Percentiles rank a stretch among this genome's conserved stretches.
phyloP scores from a whole-genome alignment of 129 eudicot species.

The Calendula officinalis region DNA sequence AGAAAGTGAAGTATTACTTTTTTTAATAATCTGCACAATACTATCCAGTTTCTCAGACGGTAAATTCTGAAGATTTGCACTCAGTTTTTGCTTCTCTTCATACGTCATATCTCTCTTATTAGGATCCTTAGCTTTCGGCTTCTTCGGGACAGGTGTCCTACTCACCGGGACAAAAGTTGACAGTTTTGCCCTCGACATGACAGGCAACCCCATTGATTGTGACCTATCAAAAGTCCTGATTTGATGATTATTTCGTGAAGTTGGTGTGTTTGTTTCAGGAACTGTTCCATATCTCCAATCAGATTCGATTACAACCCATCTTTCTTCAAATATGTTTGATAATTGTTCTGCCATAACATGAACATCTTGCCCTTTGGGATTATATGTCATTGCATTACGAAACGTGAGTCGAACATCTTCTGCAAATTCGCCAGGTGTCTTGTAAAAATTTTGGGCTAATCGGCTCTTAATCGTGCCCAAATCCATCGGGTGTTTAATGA shows the following conservation, averaged over 20 bases:
- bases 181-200: constrained; percentile 39
- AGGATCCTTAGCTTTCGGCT: constrained; percentile 91
- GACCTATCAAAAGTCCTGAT: constrained; percentile 48
- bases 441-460: constrained; percentile 38
- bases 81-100: constrained; percentile 86
- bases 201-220: constrained; percentile 44
- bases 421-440: constrained; percentile 40
- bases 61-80: constrained; percentile 73
- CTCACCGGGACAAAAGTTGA: constrained; percentile 34
- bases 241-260: constrained; percentile 44
- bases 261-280: constrained; percentile 44
- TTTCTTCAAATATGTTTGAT: constrained; percentile 64
- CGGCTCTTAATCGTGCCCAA: constrained; percentile 48
- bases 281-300: constrained; percentile 58
- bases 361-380: constrained; percentile 44
- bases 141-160: constrained; percentile 71
- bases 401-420: constrained; percentile 51
- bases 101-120: constrained; percentile 91
- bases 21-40: constrained; percentile 79
- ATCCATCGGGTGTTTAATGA: constrained; percentile 58
- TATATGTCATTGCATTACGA: constrained; percentile 47
- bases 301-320: constrained; percentile 64
- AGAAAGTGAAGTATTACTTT: constrained; percentile 56
- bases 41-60: constrained; percentile 81
- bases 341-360: constrained; percentile 85